phyloP scores from a whole-genome alignment of 78 protist genomes.

The Dictyostelium citrinum region DNA sequence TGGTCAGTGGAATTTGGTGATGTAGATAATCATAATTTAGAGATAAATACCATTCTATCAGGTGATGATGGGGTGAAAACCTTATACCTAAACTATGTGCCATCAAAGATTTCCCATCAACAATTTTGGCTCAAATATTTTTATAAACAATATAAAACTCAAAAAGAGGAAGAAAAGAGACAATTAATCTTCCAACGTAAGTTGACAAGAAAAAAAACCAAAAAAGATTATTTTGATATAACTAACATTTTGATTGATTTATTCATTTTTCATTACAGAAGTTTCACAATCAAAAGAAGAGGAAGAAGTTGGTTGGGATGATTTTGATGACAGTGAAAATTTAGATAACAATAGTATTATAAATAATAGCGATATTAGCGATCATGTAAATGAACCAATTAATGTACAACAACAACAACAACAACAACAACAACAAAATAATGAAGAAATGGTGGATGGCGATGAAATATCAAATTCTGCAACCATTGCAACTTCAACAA shows the following conservation, averaged over 20 bases:
- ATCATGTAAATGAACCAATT: background rate
- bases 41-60: conserved; percentile 33
- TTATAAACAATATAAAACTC: conserved; percentile 64
- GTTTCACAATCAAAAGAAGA: conserved; percentile 33
- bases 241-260: background rate
- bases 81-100: conserved; percentile 43
- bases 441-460: background rate
- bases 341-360: background rate
- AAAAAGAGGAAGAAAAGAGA: conserved; percentile 77
- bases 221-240: background rate
- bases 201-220: background rate
- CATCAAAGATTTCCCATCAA: conserved; percentile 44
- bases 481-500: background rate
- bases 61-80: conserved; percentile 48
- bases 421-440: background rate
- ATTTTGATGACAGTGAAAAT: conserved; percentile 5
- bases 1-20: conserved; percentile 35
- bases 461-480: background rate
- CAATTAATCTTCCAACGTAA: conserved; percentile 43
- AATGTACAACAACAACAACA: background rate
- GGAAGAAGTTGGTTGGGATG: conserved; percentile 62
- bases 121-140: conserved; percentile 72
- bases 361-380: background rate
- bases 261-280: background rate
- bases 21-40: background rate